These are phyloP conservation scores for Davidsoniella neocaledoniae DNA, from an alignment of 2,329 filamentous ascomycete species.

Conservation along the genomic window DNA sequence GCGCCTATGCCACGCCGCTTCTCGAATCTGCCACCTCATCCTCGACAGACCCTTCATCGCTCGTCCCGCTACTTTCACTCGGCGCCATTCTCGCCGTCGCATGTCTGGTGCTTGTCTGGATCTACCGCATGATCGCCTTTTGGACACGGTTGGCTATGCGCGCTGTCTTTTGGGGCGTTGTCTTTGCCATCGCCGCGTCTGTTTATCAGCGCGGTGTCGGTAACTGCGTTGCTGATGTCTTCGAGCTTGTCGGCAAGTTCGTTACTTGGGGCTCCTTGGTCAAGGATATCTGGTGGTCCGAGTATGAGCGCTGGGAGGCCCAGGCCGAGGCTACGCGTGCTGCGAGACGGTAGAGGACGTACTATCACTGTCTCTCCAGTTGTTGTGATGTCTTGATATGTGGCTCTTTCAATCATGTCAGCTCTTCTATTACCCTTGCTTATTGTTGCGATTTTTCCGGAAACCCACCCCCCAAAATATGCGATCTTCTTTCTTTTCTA, in stretches of 20 bases:
- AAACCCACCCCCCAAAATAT: background rate
- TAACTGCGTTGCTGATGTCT: conserved; percentile 43
- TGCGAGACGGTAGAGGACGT: conserved; percentile 9
- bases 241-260: conserved; percentile 26
- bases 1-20: conserved; percentile 19
- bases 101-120: conserved; percentile 25
- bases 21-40: conserved; percentile 24
- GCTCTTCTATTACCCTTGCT: background rate
- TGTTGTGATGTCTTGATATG: background rate
- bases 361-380: no score
- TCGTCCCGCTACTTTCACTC: conserved; percentile 20
- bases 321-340: conserved; percentile 21
- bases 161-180: conserved; percentile 44
- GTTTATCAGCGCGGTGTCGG: conserved; percentile 50
- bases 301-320: conserved; percentile 41
- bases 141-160: conserved; percentile 53
- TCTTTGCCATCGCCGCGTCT: conserved; percentile 37
- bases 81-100: conserved; percentile 19
- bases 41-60: conserved; percentile 14
- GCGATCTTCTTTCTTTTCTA: no score
- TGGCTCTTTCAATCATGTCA: background rate
- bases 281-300: conserved; percentile 37
- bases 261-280: conserved; percentile 30
- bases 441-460: background rate
- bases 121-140: conserved; percentile 57